Percentiles rank a stretch among this genome's conserved stretches.
Conservation (phyloP, 805 yeast genomes). For the Metschnikowia arizonensis region DNA sequence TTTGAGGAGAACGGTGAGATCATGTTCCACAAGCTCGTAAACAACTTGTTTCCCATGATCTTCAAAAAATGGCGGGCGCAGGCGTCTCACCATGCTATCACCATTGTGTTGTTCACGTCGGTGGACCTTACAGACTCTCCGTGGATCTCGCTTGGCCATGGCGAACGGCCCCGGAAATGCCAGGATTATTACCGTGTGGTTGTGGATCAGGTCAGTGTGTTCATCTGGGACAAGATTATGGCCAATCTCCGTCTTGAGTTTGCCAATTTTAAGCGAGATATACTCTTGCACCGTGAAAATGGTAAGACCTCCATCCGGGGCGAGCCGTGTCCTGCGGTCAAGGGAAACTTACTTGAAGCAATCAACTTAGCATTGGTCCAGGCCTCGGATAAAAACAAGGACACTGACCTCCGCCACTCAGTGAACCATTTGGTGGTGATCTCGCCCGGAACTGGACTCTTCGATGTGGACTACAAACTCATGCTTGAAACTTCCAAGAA, state of each 20-base stretch:
- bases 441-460: slow-evolving; percentile 91
- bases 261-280: slow-evolving; percentile 72
- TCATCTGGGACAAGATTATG: slow-evolving; percentile 92
- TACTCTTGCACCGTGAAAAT: slow-evolving; percentile 45
- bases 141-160: slow-evolving; percentile 59
- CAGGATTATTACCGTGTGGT: slow-evolving; percentile 87
- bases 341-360: slow-evolving; percentile 86
- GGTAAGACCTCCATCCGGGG: slow-evolving; percentile 40
- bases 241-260: slow-evolving; percentile 80
- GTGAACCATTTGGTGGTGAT: slow-evolving; percentile 85
- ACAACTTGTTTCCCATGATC: slow-evolving; percentile 85
- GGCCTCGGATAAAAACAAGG: slow-evolving; percentile 71
- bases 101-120: slow-evolving; percentile 83
- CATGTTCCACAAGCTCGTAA: slow-evolving; percentile 85
- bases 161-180: slow-evolving; percentile 65
- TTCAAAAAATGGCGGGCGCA: slow-evolving; percentile 83
- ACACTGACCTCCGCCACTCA: slow-evolving; percentile 83
- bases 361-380: slow-evolving; percentile 78
- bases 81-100: slow-evolving; percentile 86
- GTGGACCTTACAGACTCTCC: slow-evolving; percentile 55
- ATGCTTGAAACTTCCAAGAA: slow-evolving; percentile 71
- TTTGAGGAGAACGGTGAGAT: slow-evolving; percentile 96
- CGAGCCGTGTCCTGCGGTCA: slow-evolving; percentile 74
- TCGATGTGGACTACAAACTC: slow-evolving; percentile 82
- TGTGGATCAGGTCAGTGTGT: slow-evolving; percentile 87